Percentiles rank a stretch among this genome's conserved stretches.
These are phyloP conservation scores for Kalaharituber pfeilii DNA, from an alignment of 2,329 filamentous ascomycete species.

Conservation along the genomic window DNA sequence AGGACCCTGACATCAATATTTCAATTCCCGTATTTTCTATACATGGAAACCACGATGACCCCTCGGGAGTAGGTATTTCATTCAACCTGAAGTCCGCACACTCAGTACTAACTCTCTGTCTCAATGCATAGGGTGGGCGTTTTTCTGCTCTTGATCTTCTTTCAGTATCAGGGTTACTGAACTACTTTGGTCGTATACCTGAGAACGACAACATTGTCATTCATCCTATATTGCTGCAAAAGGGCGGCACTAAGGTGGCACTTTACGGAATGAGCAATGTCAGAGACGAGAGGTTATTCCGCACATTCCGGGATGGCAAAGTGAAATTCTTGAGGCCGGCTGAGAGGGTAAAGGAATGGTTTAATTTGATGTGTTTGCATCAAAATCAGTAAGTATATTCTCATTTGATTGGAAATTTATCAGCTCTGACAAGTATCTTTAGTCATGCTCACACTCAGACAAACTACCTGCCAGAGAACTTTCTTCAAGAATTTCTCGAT, in stretches of 20 bases:
- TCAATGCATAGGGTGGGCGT: slow-evolving; percentile 47
- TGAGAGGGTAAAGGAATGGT: slow-evolving; percentile 73
- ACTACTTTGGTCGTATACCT: slow-evolving; percentile 85
- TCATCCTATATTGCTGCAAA: slow-evolving; percentile 83
- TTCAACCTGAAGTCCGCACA: not conserved
- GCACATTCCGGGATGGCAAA: slow-evolving; percentile 80
- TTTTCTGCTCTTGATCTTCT: slow-evolving; percentile 79
- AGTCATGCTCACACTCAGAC: slow-evolving; percentile 71
- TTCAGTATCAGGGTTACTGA: slow-evolving; percentile 77
- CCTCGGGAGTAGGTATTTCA: slow-evolving; percentile 45
- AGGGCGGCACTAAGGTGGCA: slow-evolving; percentile 80
- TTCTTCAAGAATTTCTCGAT: slow-evolving; percentile 79
- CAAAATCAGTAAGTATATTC: slow-evolving; percentile 53
- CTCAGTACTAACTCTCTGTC: not conserved
- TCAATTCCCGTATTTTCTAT: slow-evolving; percentile 97
- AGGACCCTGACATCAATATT: slow-evolving; percentile 92
- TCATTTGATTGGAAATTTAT: not conserved
- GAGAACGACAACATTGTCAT: slow-evolving; percentile 86
- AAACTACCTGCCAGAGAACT: slow-evolving; percentile 84
- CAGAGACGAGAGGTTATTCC: slow-evolving; percentile 81
- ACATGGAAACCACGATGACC: slow-evolving; percentile 95
- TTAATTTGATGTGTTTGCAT: slow-evolving; percentile 86
- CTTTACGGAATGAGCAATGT: slow-evolving; percentile 93
- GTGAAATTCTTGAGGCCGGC: slow-evolving; percentile 84
- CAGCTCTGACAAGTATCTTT: slow-evolving; percentile 5